phyloP scores from a whole-genome alignment of 257 asterid genomes.

The Vinca minor region DNA sequence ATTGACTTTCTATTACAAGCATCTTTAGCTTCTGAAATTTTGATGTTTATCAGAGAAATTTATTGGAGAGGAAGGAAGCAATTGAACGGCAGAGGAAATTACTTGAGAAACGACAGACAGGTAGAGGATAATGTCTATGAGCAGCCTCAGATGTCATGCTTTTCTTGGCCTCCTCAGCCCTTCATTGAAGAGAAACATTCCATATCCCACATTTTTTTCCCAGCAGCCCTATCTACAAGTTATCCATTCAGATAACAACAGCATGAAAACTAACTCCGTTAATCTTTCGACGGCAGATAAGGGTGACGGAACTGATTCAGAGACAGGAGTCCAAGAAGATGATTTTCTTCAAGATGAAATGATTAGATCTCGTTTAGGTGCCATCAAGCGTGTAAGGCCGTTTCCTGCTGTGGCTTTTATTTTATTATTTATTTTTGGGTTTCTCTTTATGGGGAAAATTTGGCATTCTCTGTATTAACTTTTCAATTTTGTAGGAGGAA shows the following conservation, averaged over 20 bases:
- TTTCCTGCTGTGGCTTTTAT: conserved; percentile 1
- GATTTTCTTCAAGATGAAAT: conserved; percentile 84
- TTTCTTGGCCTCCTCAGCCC: neutral
- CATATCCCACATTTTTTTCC: neutral
- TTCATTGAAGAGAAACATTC: neutral
- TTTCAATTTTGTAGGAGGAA: conserved; percentile 67
- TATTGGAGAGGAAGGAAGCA: conserved; percentile 83
- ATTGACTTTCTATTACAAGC: neutral
- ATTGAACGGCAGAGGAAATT: conserved; percentile 90
- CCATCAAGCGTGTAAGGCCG: conserved; percentile 79
- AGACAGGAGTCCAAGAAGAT: conserved; percentile 66
- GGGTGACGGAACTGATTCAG: conserved; percentile 62
- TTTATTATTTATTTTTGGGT: neutral
- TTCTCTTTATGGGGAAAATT: neutral
- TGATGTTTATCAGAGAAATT: conserved; percentile 54
- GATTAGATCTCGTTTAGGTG: conserved; percentile 78
- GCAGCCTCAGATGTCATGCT: neutral
- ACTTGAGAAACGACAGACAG: conserved; percentile 78
- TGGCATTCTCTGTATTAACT: neutral
- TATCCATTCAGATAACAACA: neutral
- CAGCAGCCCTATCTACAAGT: neutral
- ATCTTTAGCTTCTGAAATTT: conserved; percentile 10
- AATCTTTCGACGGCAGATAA: conserved; percentile 46
- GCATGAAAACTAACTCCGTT: neutral
- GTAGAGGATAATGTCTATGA: conserved; percentile 24